Evolutionary conservation across 352 stramenopile species (phyloP).

Genomic region (Pythium oligandrum): DNA sequence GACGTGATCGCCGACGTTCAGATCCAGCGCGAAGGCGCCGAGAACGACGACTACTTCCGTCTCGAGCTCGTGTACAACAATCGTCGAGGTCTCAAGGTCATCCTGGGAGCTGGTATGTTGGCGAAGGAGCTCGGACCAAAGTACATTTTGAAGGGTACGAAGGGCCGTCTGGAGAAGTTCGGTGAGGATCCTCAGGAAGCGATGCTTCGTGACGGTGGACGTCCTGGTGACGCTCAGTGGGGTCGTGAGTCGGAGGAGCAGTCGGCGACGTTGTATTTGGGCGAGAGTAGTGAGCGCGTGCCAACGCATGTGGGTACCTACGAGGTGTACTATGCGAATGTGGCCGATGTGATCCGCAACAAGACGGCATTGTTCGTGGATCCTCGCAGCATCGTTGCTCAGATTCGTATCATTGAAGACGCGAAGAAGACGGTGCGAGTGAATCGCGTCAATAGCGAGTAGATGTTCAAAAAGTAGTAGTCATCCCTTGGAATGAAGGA

Average conservation of each 20-base stretch:
- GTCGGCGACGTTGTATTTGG: slow-evolving; percentile 31
- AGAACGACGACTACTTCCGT: slow-evolving; percentile 74
- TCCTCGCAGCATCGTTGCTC: slow-evolving; percentile 41
- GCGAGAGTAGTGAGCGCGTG: slow-evolving; percentile 23
- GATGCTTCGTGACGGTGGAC: slow-evolving; percentile 46
- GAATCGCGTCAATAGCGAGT: too few species aligned
- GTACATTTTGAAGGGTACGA: slow-evolving; percentile 55
- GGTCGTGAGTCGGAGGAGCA: slow-evolving; percentile 41
- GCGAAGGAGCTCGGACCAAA: slow-evolving; percentile 54
- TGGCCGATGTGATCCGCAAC: slow-evolving; percentile 50
- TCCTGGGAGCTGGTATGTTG: slow-evolving; percentile 64
- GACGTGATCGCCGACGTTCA: slow-evolving; percentile 52
- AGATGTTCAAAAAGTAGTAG: too few species aligned
- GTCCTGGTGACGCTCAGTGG: slow-evolving; percentile 44
- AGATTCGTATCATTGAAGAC: slow-evolving; percentile 72
- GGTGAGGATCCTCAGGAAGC: slow-evolving; percentile 64
- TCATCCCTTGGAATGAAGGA: too few species aligned
- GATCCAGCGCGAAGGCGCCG: slow-evolving; percentile 59
- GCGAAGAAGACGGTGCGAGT: slow-evolving; percentile 27
- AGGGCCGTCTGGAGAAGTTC: slow-evolving; percentile 54
- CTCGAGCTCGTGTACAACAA: slow-evolving; percentile 57
- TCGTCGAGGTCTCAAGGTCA: slow-evolving; percentile 38
- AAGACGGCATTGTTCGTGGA: slow-evolving; percentile 46
- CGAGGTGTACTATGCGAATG: slow-evolving; percentile 68
- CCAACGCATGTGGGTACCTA: slow-evolving; percentile 48